phyloP scores from a whole-genome alignment of 2,329 filamentous ascomycete genomes.

The Epichloe uncinata region DNA sequence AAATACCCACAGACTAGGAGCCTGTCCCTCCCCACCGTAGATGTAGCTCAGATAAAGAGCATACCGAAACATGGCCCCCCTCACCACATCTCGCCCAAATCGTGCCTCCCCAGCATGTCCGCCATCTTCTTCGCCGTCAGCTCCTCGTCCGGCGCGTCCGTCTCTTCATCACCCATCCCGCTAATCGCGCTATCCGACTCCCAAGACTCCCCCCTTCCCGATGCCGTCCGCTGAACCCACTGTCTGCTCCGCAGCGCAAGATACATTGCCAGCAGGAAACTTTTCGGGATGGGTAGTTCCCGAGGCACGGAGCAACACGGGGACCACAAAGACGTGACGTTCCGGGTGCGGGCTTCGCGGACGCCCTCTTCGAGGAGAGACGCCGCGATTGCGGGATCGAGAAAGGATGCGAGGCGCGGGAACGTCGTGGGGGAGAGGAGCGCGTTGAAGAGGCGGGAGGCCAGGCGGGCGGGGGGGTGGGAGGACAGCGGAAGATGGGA shows the following conservation, averaged over 20 bases:
- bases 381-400: constrained; percentile 14
- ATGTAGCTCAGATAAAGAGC: constrained; percentile 22
- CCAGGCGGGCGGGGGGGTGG: constrained; percentile 16
- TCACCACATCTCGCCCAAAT: constrained; percentile 13
- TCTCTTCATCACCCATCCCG: constrained; percentile 4
- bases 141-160: neutral
- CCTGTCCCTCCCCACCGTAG: constrained; percentile 11
- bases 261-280: constrained; percentile 20
- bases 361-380: constrained; percentile 12
- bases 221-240: constrained; percentile 5
- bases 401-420: constrained; percentile 16
- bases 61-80: constrained; percentile 20
- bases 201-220: neutral
- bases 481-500: constrained; percentile 11
- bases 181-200: constrained; percentile 6
- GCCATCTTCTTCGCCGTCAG: constrained; percentile 10
- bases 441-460: constrained; percentile 19
- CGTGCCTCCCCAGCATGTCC: constrained; percentile 10
- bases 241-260: constrained; percentile 15
- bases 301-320: constrained; percentile 20
- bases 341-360: constrained; percentile 12
- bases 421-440: constrained; percentile 17
- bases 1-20: constrained; percentile 21
- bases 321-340: constrained; percentile 18
- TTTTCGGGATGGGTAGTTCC: constrained; percentile 15